phyloP scores from a whole-genome alignment of 495 filamentous ascomycete species.

The Aspergillus olivimuriae region DNA sequence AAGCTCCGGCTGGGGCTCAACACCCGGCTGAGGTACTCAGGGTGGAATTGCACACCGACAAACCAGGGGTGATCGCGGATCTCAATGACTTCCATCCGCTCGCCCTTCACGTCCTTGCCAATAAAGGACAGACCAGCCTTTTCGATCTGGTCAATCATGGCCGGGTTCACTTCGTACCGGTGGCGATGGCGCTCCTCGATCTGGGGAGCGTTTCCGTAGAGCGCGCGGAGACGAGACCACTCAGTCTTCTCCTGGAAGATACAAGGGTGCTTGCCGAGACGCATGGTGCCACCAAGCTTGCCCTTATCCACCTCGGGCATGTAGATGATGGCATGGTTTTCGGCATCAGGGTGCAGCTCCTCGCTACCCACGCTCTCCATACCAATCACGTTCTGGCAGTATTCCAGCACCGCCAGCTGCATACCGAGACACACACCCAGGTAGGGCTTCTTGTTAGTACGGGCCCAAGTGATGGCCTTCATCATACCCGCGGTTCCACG shows the following conservation, averaged over 20 bases:
- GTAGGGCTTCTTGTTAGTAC: constrained; percentile 73
- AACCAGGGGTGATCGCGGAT: constrained; percentile 85
- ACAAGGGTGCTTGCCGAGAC: constrained; percentile 69
- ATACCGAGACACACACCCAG: constrained; percentile 93
- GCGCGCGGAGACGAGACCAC: constrained; percentile 67
- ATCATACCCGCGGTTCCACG: constrained; percentile 89
- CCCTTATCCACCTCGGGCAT: constrained; percentile 83
- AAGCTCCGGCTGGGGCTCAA: constrained; percentile 70
- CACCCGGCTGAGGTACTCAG: constrained; percentile 72
- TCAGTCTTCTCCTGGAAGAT: constrained; percentile 74
- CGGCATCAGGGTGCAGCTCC: constrained; percentile 54
- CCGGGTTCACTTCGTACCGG: constrained; percentile 44
- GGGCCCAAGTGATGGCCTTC: constrained; percentile 71
- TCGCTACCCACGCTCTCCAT: constrained; percentile 54
- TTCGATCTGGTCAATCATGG: constrained; percentile 27
- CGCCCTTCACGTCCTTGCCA: constrained; percentile 77
- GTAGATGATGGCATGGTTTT: constrained; percentile 66
- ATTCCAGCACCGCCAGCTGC: constrained; percentile 91
- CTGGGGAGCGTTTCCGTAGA: constrained; percentile 54
- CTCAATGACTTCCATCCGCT: constrained; percentile 90
- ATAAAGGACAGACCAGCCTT: constrained; percentile 35
- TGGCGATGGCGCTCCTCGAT: constrained; percentile 48
- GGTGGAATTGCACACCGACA: constrained; percentile 86
- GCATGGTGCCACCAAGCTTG: constrained; percentile 86
- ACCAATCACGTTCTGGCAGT: constrained; percentile 64